Percentiles rank a stretch among this genome's conserved stretches.
Evolutionary conservation across 176 grass and related monocot genomes (phyloP).

Genomic region (Carex parvula): DNA sequence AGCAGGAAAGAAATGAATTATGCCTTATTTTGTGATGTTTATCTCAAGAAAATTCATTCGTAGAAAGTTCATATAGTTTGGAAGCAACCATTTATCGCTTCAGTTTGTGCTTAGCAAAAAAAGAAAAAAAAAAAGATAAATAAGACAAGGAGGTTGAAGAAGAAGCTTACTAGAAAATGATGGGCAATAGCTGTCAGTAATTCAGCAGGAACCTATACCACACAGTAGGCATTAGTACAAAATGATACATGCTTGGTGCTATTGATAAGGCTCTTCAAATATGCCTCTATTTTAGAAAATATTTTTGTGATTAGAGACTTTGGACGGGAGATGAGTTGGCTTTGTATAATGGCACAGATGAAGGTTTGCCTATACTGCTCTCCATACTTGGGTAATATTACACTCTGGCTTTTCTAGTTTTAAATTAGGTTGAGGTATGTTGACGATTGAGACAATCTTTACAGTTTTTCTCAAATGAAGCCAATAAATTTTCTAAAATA

Average conservation of each 20-base stretch:
- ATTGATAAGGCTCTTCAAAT: slow-evolving; percentile 2
- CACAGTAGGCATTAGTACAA: not conserved
- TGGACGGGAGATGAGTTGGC: slow-evolving; percentile 68
- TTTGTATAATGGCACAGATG: slow-evolving; percentile 66
- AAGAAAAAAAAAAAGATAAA: not conserved
- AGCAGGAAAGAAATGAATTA: not conserved
- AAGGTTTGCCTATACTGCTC: slow-evolving; percentile 61
- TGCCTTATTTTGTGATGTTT: not conserved
- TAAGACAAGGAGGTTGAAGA: not conserved
- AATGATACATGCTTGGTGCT: not conserved
- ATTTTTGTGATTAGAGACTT: slow-evolving; percentile 46
- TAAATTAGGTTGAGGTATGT: not conserved
- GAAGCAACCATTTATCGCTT: not conserved
- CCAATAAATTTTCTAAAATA: not conserved
- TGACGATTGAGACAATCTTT: not conserved
- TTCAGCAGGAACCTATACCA: not conserved
- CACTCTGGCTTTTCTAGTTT: not conserved
- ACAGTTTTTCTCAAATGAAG: not conserved
- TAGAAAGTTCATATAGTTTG: not conserved
- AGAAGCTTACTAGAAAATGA: not conserved
- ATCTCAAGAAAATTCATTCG: not conserved
- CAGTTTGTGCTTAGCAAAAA: not conserved
- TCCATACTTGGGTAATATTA: slow-evolving; percentile 67
- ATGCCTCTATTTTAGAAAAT: not conserved
- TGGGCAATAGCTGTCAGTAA: not conserved